Conservation (phyloP, 257 asterid genomes). For the Solanum peruvianum region DNA sequence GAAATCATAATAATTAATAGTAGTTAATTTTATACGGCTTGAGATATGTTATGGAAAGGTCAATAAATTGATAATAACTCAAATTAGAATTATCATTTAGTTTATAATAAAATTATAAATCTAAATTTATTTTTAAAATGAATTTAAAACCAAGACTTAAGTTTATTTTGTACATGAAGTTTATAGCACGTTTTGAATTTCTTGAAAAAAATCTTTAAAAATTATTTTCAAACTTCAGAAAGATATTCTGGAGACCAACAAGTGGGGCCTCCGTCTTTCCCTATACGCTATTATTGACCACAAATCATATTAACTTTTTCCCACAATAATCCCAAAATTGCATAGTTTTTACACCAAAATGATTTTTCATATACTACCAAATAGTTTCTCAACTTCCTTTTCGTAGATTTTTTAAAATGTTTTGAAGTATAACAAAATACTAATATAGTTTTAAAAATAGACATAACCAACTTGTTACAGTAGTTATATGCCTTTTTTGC, state of each 20-base stretch:
- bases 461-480: not conserved
- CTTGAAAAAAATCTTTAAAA: not conserved
- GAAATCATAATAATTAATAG: too few relatives aligned
- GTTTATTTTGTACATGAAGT: not conserved
- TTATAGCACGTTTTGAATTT: not conserved
- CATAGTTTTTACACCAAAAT: not conserved
- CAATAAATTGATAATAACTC: not conserved
- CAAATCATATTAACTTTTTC: not conserved
- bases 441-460: not conserved
- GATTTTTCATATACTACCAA: not conserved
- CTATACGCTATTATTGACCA: not conserved
- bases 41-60: not conserved
- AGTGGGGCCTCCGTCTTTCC: not conserved
- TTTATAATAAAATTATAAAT: not conserved
- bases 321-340: not conserved
- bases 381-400: not conserved
- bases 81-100: not conserved
- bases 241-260: not conserved
- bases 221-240: not conserved
- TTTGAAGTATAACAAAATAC: not conserved
- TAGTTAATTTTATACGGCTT: not conserved
- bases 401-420: not conserved
- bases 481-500: not conserved
- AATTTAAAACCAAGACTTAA: not conserved
- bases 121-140: not conserved